A percentile compares a stretch with the other conserved stretches of the same genome.
These are phyloP conservation scores for Sugiyamaella grinbergsii DNA, from an alignment of 1,139 yeast species.

Conservation along the genomic window DNA sequence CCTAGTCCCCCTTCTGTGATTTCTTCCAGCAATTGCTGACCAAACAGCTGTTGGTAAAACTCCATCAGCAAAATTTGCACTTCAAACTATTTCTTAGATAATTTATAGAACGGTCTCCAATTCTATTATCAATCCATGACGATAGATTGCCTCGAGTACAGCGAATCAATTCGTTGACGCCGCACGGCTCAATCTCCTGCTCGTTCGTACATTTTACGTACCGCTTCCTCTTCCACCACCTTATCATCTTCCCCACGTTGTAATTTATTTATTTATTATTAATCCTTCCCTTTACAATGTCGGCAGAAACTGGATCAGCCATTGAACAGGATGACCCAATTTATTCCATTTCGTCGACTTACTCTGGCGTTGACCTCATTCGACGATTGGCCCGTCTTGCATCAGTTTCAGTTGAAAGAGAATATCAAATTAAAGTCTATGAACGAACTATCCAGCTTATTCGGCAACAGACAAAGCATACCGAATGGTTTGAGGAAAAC, in stretches of 20 bases:
- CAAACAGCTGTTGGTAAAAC: too few species aligned
- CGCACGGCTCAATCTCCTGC: too few species aligned
- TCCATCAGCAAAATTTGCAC: too few species aligned
- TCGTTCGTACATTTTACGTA: too few species aligned
- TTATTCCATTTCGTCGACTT: not conserved
- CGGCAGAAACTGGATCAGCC: not conserved
- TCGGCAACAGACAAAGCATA: slow-evolving; percentile 20
- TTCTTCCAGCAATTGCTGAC: too few species aligned
- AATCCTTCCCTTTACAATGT: not conserved
- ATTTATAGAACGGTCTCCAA: too few species aligned
- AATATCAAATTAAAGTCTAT: slow-evolving; percentile 9
- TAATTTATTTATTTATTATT: not conserved
- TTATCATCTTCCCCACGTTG: not conserved
- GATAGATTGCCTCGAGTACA: too few species aligned
- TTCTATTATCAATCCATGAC: too few species aligned
- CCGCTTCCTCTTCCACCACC: not conserved
- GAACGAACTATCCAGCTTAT: slow-evolving; percentile 10
- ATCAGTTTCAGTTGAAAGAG: not conserved
- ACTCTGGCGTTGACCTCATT: not conserved
- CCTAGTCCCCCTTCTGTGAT: not conserved
- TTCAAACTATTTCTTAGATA: too few species aligned
- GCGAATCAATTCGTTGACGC: too few species aligned
- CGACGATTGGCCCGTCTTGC: slow-evolving; percentile 10
- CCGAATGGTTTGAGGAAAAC: slow-evolving; percentile 12
- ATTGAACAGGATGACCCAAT: not conserved